These are phyloP conservation scores for Crassisporium funariophilum DNA, from an alignment of 768 basidiomycete genomes.

Conservation along the genomic window DNA sequence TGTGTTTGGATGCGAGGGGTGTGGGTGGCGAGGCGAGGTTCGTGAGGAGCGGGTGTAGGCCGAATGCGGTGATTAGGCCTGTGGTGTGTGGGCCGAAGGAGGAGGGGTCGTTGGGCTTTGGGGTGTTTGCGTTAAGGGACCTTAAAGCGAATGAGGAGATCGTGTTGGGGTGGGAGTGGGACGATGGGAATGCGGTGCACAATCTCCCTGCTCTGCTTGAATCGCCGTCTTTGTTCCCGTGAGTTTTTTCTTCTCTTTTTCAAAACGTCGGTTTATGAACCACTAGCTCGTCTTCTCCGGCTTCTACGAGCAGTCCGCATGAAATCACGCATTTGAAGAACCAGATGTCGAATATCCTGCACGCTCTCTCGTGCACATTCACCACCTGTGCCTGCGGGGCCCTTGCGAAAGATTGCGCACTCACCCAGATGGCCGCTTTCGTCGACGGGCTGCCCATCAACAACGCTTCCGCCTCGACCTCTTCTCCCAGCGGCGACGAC, in stretches of 20 bases:
- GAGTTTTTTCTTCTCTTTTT: conserved; percentile 33
- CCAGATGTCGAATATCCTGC: conserved; percentile 71
- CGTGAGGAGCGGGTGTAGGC: conserved; percentile 65
- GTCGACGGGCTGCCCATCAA: conserved; percentile 35
- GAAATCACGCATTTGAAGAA: conserved; percentile 56
- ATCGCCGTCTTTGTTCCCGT: conserved; percentile 59
- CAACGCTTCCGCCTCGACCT: no score
- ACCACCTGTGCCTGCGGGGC: conserved; percentile 76
- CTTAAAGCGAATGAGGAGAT: conserved; percentile 83
- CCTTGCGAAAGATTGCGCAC: conserved; percentile 60
- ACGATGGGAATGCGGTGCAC: conserved; percentile 87
- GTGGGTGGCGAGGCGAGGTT: conserved; percentile 67
- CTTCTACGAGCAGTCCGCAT: conserved; percentile 37
- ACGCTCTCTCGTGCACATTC: conserved; percentile 69
- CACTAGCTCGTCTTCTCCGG: conserved; percentile 8
- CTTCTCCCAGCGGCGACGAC: no score
- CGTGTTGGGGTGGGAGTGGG: conserved; percentile 95
- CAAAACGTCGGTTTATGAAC: conserved; percentile 20
- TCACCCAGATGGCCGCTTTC: conserved; percentile 65
- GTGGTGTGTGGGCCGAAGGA: conserved; percentile 45
- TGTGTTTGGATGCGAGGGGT: conserved; percentile 80
- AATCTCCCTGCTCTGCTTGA: conserved; percentile 68
- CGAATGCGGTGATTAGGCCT: conserved; percentile 65
- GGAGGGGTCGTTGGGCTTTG: conserved; percentile 59
- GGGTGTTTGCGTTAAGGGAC: conserved; percentile 76